A percentile compares a stretch with the other conserved stretches of the same genome.
Evolutionary conservation across 176 grass and related monocot species (phyloP).

Genomic region (Avena insularis): DNA sequence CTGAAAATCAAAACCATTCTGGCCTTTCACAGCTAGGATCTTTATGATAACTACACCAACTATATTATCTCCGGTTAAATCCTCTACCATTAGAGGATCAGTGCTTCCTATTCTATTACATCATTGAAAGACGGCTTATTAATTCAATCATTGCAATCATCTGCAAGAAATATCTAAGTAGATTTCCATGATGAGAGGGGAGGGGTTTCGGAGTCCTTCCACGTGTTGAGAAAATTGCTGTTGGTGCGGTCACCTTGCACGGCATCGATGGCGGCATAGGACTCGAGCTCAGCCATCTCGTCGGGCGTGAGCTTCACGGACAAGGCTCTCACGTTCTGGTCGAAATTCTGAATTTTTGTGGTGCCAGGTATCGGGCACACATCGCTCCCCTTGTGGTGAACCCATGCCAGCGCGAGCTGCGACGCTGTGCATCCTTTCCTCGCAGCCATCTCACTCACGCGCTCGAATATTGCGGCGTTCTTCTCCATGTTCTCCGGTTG

Average conservation of each 20-base stretch:
- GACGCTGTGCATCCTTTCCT: constrained; percentile 65
- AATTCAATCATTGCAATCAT: neutral
- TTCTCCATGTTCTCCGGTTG: constrained; percentile 45
- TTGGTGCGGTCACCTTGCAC: constrained; percentile 32
- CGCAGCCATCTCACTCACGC: constrained; percentile 28
- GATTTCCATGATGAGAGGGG: constrained; percentile 48
- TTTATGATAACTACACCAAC: neutral
- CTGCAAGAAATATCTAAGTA: neutral
- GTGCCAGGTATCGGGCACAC: constrained; percentile 64
- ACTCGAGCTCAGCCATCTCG: constrained; percentile 54
- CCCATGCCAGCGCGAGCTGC: constrained; percentile 67
- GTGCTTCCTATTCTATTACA: neutral
- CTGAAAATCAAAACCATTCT: neutral
- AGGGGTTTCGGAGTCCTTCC: constrained; percentile 54
- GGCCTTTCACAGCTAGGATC: neutral
- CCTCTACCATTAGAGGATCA: neutral
- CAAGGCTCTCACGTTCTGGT: constrained; percentile 44
- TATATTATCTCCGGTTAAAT: neutral
- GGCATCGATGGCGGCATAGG: neutral
- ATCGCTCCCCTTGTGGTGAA: constrained; percentile 57
- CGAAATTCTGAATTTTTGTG: constrained; percentile 55
- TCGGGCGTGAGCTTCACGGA: constrained; percentile 43
- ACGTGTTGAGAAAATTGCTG: neutral
- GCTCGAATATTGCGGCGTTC: constrained; percentile 45
- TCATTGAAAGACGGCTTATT: neutral